Percentiles rank a stretch among this genome's conserved stretches.
Evolutionary conservation across 208 protist species (phyloP).

Genomic region (Leptomonas pyrrhocoris): DNA sequence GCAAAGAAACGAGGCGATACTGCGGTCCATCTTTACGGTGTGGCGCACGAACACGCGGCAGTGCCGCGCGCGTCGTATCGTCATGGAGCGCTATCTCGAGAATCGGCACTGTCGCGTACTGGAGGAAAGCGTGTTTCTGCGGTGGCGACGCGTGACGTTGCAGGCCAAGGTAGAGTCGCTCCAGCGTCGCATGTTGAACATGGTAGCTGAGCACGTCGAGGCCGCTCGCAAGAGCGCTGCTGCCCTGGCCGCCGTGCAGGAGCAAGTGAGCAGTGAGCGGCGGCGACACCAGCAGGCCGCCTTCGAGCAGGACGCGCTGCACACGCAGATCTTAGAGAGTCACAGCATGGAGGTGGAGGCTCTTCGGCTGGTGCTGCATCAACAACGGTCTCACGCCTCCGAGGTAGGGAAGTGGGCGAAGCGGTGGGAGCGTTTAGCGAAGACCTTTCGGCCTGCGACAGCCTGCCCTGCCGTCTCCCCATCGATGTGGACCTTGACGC

Average conservation of each 20-base stretch:
- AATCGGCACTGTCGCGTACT: constrained; percentile 36
- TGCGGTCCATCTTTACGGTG: constrained; percentile 45
- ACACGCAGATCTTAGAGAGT: constrained; percentile 69
- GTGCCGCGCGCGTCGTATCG: constrained; percentile 32
- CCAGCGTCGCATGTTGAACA: constrained; percentile 35
- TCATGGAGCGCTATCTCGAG: constrained; percentile 39
- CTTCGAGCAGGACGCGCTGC: constrained; percentile 49
- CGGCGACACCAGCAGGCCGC: constrained; percentile 18
- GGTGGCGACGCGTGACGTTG: constrained; percentile 69
- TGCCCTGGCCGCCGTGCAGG: constrained; percentile 19
- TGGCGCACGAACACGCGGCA: constrained; percentile 54
- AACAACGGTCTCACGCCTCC: constrained; percentile 28
- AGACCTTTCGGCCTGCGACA: constrained; percentile 62
- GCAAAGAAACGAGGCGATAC: constrained; percentile 35
- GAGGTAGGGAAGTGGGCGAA: constrained; percentile 36
- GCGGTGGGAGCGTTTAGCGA: constrained; percentile 81
- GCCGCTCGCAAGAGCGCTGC: constrained; percentile 14
- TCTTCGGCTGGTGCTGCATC: constrained; percentile 53
- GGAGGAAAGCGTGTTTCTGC: constrained; percentile 65
- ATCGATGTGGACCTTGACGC: constrained; percentile 32
- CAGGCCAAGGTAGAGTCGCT: constrained; percentile 45
- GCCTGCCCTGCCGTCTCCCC: constrained; percentile 43
- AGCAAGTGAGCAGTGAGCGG: constrained; percentile 27
- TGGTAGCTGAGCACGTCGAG: constrained; percentile 20
- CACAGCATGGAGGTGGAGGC: constrained; percentile 56